Percentiles rank a stretch among this genome's conserved stretches.
These are phyloP conservation scores for Aspergillus puulaauensis DNA, from an alignment of 2,329 filamentous ascomycete species.

Conservation along the genomic window DNA sequence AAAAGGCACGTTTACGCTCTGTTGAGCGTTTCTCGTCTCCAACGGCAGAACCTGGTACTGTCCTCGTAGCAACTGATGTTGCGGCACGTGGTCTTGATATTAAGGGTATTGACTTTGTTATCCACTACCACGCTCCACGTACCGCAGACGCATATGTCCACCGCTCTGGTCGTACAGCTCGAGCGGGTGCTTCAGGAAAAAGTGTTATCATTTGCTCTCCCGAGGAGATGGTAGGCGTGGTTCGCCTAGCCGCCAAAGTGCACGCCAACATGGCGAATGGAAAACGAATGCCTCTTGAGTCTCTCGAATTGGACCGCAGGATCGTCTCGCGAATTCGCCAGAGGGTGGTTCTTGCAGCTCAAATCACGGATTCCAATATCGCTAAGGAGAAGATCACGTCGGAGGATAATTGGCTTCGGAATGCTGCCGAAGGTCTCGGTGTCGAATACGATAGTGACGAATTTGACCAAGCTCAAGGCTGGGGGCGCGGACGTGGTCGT, in stretches of 20 bases:
- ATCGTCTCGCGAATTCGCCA: slow-evolving; percentile 74
- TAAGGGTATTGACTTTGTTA: slow-evolving; percentile 78
- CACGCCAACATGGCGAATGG: slow-evolving; percentile 61
- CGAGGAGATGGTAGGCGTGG: slow-evolving; percentile 83
- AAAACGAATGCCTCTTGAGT: slow-evolving; percentile 66
- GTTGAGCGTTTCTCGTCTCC: slow-evolving; percentile 81
- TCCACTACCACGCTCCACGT: slow-evolving; percentile 94
- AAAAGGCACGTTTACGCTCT: slow-evolving; percentile 91
- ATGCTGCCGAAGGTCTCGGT: slow-evolving; percentile 86
- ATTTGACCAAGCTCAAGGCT: slow-evolving; percentile 62
- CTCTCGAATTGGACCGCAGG: slow-evolving; percentile 78
- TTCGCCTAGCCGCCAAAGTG: slow-evolving; percentile 82
- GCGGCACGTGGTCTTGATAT: slow-evolving; percentile 94
- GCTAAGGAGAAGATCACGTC: slow-evolving; percentile 85
- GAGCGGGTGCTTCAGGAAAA: slow-evolving; percentile 72
- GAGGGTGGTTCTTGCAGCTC: slow-evolving; percentile 78
- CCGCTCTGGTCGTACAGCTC: slow-evolving; percentile 88
- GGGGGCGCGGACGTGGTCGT: slow-evolving; percentile 62
- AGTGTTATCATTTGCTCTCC: slow-evolving; percentile 88
- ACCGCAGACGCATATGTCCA: slow-evolving; percentile 94
- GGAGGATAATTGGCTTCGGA: slow-evolving; percentile 80
- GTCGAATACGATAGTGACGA: slow-evolving; percentile 93
- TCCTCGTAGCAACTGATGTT: slow-evolving; percentile 90
- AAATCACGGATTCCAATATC: slow-evolving; percentile 75
- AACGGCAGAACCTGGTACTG: slow-evolving; percentile 54